These are phyloP conservation scores for Vigna hirtella DNA, from an alignment of 306 rosid genomes.

Conservation along the genomic window DNA sequence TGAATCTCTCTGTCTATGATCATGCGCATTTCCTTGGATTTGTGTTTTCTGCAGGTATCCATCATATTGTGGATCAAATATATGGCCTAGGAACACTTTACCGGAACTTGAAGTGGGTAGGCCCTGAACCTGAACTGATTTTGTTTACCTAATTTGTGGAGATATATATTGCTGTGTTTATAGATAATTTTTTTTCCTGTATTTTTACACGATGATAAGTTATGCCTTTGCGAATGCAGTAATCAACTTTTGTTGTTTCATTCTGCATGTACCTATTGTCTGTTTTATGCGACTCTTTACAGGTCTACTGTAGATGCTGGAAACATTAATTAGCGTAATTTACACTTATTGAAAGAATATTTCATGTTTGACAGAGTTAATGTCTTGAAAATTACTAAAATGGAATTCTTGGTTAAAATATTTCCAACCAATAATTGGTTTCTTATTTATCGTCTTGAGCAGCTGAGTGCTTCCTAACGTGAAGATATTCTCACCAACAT, in stretches of 20 bases:
- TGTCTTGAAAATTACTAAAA: slow-evolving; percentile 9
- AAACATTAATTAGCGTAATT: neutral
- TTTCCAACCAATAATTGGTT: slow-evolving; percentile 20
- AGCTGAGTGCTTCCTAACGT: slow-evolving; percentile 28
- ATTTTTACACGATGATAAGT: slow-evolving; percentile 20
- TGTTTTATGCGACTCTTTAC: slow-evolving; percentile 32
- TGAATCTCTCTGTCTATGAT: slow-evolving; percentile 30
- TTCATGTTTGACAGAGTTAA: slow-evolving; percentile 29
- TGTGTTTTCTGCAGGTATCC: slow-evolving; percentile 74
- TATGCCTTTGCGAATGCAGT: slow-evolving; percentile 12
- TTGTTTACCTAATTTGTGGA: slow-evolving; percentile 36
- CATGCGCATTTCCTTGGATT: slow-evolving; percentile 40
- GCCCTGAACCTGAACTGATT: slow-evolving; percentile 42
- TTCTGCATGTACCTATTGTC: slow-evolving; percentile 10
- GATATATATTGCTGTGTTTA: slow-evolving; percentile 21
- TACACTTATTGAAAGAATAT: neutral
- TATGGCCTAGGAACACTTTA: slow-evolving; percentile 80
- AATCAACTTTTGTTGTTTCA: slow-evolving; percentile 15
- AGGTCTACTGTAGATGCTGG: slow-evolving; percentile 16
- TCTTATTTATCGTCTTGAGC: slow-evolving; percentile 6
- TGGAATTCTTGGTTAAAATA: neutral
- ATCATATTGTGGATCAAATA: slow-evolving; percentile 87
- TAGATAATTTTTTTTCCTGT: neutral
- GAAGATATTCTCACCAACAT: slow-evolving; percentile 12
- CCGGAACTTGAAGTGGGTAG: slow-evolving; percentile 91